Evolutionary conservation across 2,329 filamentous ascomycete species (phyloP).

Genomic region (Corniculantispora saksenae): DNA sequence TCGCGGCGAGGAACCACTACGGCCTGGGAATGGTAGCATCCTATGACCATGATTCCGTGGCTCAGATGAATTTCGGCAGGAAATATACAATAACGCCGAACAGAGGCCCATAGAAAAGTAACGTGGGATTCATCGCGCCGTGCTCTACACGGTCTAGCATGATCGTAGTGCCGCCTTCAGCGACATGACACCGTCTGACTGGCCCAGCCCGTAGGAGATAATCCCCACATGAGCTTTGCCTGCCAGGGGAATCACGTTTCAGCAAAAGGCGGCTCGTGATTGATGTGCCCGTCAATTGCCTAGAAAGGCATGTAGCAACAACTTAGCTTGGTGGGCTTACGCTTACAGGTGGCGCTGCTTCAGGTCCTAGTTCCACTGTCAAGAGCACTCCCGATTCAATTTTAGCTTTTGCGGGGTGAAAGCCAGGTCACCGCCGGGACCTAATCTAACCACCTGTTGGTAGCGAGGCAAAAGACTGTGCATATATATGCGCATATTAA

Average conservation of each 20-base stretch:
- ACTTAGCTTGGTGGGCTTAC: constrained; percentile 8
- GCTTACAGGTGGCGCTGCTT: constrained; percentile 7
- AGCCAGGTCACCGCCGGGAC: background rate
- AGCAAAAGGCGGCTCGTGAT: constrained; percentile 11
- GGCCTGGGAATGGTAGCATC: background rate
- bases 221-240: background rate
- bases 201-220: background rate
- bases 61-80: background rate
- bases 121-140: constrained; percentile 13
- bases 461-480: too few relatives aligned
- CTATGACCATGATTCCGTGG: background rate
- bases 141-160: background rate
- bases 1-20: background rate
- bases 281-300: constrained; percentile 8
- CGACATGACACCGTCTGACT: background rate
- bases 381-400: background rate
- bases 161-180: background rate
- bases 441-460: background rate
- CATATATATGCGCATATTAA: background rate
- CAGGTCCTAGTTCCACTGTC: background rate
- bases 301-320: constrained; percentile 18
- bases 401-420: constrained; percentile 14
- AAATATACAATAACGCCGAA: background rate
- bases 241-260: constrained; percentile 17
- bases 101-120: constrained; percentile 4